A percentile compares a stretch with the other conserved stretches of the same genome.
These are phyloP conservation scores for Globisporangium cederbergense DNA, from an alignment of 352 stramenopile species.

Conservation along the genomic window DNA sequence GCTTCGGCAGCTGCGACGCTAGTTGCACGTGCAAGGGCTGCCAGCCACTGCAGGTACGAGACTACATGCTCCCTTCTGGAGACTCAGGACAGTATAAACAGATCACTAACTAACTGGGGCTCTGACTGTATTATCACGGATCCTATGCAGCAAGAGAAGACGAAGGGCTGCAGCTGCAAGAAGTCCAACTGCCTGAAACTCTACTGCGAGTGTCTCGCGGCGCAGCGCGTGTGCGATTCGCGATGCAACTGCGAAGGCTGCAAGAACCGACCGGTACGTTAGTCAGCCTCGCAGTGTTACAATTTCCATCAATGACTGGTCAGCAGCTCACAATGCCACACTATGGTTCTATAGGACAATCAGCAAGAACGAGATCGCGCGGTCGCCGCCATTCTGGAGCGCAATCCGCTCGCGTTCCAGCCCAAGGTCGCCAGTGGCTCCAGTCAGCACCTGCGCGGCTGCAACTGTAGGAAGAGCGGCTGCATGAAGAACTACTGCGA, in stretches of 20 bases:
- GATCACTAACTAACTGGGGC: no score
- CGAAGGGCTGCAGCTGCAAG: conserved; percentile 93
- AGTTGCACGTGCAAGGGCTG: conserved; percentile 46
- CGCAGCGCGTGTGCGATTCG: conserved; percentile 63
- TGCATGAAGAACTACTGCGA: conserved; percentile 99
- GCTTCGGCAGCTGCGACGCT: conserved; percentile 33
- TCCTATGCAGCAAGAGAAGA: conserved; percentile 31
- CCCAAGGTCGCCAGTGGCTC: conserved; percentile 89
- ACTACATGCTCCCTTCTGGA: background rate
- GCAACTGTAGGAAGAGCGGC: conserved; percentile 94
- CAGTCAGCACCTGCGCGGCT: conserved; percentile 89
- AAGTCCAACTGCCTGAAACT: conserved; percentile 97
- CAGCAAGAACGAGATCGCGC: conserved; percentile 64
- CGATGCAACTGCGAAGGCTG: conserved; percentile 82
- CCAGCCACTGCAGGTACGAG: conserved; percentile 20
- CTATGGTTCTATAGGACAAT: conserved; percentile 27
- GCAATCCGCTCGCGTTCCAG: conserved; percentile 94
- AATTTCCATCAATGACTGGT: background rate
- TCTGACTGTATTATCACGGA: no score
- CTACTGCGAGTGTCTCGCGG: conserved; percentile 82
- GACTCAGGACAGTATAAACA: background rate
- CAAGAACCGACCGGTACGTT: conserved; percentile 52
- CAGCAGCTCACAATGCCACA: background rate
- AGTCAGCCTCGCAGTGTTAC: background rate
- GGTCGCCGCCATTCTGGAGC: conserved; percentile 86